Base-by-base conservation (phyloP, 768 basidiomycete genomes). In the Lentinula edodes region DNA sequence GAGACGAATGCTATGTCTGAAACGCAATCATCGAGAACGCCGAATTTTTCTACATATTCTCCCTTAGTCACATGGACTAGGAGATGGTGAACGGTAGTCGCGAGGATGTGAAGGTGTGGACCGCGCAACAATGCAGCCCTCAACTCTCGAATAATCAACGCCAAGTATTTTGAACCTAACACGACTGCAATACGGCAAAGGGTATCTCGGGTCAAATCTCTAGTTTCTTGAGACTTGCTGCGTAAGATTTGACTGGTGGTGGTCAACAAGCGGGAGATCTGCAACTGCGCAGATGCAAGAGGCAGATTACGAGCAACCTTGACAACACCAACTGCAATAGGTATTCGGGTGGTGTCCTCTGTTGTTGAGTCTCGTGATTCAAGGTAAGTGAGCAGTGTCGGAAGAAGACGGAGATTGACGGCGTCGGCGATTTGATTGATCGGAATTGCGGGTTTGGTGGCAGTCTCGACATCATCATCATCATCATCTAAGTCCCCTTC, bases 51-150 rank as follows among this genome's bases (percentile, higher is more conserved):
- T 35, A 81, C 74, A 68, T 83, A 74, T 5, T 87, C 84, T 0
- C 79, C 78, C 0, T 85, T 78, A 0, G 93, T 94, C 50, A 95
- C 81, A 60, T 92, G 84, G n/a, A 87, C 82, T 41, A 98, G 77
- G 18, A 98, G 74, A 0, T 91, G 83, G 67, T 99, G 95, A 0
- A 84, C 82, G 2, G 88, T 87, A 63, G 88, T 90, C 1, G 95
- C 95, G 35, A 98, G 79, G 16, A 98, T 86, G 71, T 99, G 96
- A 0, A 98, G 82, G 60, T 98, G 96, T 1, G 97, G 96, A 6
- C 97, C 97, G 18, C 95, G 90, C 39, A 85, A 68, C 34, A 99
- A 83, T 1, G 95, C 93, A 0, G 79, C 84, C n/a, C 91, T 83
- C 53, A 98, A 76, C 70, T 98, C 95, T 39, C 84, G 85, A 42